These are phyloP conservation scores for Fusarium odoratissimum DNA, from an alignment of 2,329 filamentous ascomycete species.

Conservation along the genomic window DNA sequence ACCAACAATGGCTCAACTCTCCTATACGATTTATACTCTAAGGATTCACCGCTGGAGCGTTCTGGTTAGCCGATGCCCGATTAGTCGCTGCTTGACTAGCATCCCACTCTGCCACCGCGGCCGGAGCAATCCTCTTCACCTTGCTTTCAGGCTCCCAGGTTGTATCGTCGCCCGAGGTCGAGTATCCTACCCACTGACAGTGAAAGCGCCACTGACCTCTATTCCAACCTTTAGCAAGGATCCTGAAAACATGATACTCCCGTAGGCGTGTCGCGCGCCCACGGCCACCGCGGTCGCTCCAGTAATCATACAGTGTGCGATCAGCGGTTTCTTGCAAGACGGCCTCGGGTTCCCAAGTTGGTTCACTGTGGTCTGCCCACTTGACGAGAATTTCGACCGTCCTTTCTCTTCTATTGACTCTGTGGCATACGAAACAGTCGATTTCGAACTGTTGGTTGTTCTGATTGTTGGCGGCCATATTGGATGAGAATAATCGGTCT, in stretches of 20 bases:
- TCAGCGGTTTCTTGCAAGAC: background rate
- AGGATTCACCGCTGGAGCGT: fast-evolving
- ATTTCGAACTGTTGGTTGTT: background rate
- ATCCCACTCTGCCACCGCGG: background rate
- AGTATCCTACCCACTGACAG: background rate
- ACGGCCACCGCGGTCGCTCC: background rate
- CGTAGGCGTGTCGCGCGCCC: background rate
- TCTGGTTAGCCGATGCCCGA: too few species aligned
- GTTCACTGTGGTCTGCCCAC: fast-evolving
- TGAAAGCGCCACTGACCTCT: background rate
- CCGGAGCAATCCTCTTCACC: background rate
- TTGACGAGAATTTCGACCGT: background rate
- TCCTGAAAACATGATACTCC: background rate
- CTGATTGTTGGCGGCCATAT: background rate
- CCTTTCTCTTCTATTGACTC: background rate
- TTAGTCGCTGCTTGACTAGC: fast-evolving
- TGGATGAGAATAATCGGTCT: background rate
- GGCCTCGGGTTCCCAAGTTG: background rate
- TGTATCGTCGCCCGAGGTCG: fast-evolving
- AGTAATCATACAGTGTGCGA: background rate
- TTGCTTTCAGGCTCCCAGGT: background rate
- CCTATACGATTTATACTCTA: fast-evolving
- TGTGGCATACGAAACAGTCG: background rate
- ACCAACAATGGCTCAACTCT: fast-evolving
- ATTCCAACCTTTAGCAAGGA: background rate